Percentiles rank a stretch among this genome's conserved stretches.
Conservation (phyloP, 2,329 filamentous ascomycete genomes). For the Pyrenochaeta sp. region DNA sequence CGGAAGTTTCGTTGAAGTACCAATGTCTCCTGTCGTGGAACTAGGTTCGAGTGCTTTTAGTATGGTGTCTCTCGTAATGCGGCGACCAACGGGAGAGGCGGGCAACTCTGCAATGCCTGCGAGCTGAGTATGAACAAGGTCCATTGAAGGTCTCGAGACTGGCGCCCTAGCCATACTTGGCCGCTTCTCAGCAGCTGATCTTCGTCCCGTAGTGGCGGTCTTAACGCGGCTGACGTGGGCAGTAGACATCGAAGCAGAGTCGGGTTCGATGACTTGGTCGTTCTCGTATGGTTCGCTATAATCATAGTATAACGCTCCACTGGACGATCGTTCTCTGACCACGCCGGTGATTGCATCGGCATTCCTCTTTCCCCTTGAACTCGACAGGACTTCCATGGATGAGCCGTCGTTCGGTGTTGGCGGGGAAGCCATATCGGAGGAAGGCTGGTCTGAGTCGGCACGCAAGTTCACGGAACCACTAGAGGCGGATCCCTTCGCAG, state of each 20-base stretch:
- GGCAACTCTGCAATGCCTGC: constrained; percentile 34
- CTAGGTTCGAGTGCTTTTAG: constrained; percentile 33
- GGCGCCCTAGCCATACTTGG: constrained; percentile 12
- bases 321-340: constrained; percentile 26
- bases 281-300: constrained; percentile 48
- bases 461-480: constrained; percentile 41
- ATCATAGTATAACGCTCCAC: constrained; percentile 44
- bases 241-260: constrained; percentile 33
- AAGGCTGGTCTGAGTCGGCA: constrained; percentile 50
- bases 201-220: constrained; percentile 51
- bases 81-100: constrained; percentile 40
- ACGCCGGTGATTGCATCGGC: constrained; percentile 43
- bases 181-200: constrained; percentile 13
- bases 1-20: constrained; percentile 13
- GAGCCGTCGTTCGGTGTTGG: constrained; percentile 52
- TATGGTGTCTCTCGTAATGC: constrained; percentile 45
- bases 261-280: constrained; percentile 19
- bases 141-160: constrained; percentile 11
- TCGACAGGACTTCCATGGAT: constrained; percentile 43
- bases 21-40: constrained; percentile 35
- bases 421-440: constrained; percentile 54
- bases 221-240: constrained; percentile 54
- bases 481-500: constrained; percentile 35
- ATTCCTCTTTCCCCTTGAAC: constrained; percentile 19
- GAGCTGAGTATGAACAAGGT: constrained; percentile 9